phyloP scores from a whole-genome alignment of 768 basidiomycete species.

The Mycena kentingensis region DNA sequence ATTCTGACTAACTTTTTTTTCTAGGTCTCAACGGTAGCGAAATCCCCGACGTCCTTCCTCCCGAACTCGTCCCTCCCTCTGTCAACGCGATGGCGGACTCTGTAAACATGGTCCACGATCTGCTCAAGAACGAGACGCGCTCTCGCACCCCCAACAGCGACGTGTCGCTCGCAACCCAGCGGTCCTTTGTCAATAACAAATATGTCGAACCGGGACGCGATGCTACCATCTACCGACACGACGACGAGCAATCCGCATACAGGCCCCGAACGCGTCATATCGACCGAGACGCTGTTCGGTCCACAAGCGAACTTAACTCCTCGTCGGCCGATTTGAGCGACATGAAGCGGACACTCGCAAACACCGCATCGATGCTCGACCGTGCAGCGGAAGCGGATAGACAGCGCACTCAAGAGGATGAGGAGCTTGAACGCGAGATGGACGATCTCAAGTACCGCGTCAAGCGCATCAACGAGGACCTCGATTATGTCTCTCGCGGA shows the following conservation, averaged over 20 bases:
- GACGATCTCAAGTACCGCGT: slow-evolving; percentile 84
- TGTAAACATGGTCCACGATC: slow-evolving; percentile 84
- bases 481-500: slow-evolving; percentile 83
- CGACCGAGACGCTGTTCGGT: slow-evolving; percentile 79
- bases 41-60: slow-evolving; percentile 83
- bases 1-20: slow-evolving; percentile 3
- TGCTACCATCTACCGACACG: slow-evolving; percentile 91
- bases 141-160: slow-evolving; percentile 65
- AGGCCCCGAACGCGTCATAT: slow-evolving; percentile 81
- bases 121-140: slow-evolving; percentile 85
- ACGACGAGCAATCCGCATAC: slow-evolving; percentile 67
- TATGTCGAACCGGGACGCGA: slow-evolving; percentile 64
- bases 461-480: slow-evolving; percentile 84
- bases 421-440: slow-evolving; percentile 88
- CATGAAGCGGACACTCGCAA: slow-evolving; percentile 80
- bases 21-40: slow-evolving; percentile 89
- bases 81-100: slow-evolving; percentile 85
- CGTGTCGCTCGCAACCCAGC: slow-evolving; percentile 61
- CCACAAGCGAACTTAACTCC: slow-evolving; percentile 65
- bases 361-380: slow-evolving; percentile 81
- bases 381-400: slow-evolving; percentile 65
- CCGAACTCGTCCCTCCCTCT: slow-evolving; percentile 91
- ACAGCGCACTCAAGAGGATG: slow-evolving; percentile 73
- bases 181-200: slow-evolving; percentile 63
- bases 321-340: slow-evolving; percentile 75